Evolutionary conservation across 495 filamentous ascomycete species (phyloP).

Genomic region (Hypoxylon fragiforme): DNA sequence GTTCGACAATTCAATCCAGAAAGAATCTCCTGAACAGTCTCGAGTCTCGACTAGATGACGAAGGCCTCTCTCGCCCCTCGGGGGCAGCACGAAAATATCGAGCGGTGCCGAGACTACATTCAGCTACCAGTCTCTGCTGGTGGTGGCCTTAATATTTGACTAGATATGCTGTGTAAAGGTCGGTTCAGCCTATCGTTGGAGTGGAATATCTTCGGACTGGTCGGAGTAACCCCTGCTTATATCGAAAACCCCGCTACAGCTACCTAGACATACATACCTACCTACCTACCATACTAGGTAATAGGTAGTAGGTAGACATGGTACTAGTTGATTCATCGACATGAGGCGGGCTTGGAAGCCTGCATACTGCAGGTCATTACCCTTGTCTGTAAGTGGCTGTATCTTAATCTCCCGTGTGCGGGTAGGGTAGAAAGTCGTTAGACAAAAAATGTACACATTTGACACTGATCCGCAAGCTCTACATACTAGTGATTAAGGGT

Average conservation of each 20-base stretch:
- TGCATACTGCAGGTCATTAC: conserved; percentile 23
- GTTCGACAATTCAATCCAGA: too few species aligned
- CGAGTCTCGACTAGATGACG: too few species aligned
- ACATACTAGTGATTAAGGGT: conserved; percentile 17
- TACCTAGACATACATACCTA: neutral
- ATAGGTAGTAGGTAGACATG: conserved; percentile 1
- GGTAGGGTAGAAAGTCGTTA: conserved; percentile 6
- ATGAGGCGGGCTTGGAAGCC: conserved; percentile 14
- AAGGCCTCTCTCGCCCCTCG: neutral
- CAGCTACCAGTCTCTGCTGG: conserved; percentile 8
- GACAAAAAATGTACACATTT: conserved; percentile 11
- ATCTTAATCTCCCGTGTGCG: conserved; percentile 24
- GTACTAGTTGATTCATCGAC: too few species aligned
- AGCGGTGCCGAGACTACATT: neutral
- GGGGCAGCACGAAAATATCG: neutral
- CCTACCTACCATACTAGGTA: too few species aligned
- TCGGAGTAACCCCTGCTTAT: conserved; percentile 23
- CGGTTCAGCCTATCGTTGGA: conserved; percentile 5
- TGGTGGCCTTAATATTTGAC: conserved; percentile 12
- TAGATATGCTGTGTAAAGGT: conserved; percentile 1
- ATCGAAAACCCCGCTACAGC: conserved; percentile 10
- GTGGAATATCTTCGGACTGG: conserved; percentile 3
- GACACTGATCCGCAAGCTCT: conserved; percentile 8
- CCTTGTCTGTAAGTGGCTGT: conserved; percentile 26
- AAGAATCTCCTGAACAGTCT: neutral